phyloP scores from a whole-genome alignment of 345 rosid genomes.

The Luvunga scandens region DNA sequence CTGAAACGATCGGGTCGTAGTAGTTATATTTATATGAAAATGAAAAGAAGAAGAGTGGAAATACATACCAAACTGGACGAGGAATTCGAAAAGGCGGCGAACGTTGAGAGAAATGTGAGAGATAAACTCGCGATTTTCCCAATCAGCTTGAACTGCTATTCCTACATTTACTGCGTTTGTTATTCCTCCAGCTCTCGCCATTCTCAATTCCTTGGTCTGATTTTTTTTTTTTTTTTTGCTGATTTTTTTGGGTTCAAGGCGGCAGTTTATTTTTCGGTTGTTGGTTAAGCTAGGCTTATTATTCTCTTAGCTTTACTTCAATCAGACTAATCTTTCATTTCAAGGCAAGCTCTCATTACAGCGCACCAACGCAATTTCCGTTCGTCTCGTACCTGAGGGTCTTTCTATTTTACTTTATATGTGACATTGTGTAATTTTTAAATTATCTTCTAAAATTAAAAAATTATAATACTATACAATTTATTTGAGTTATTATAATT shows the following conservation, averaged over 20 bases:
- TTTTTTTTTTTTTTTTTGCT: neutral
- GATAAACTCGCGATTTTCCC: constrained; percentile 98
- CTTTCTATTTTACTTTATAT: no score
- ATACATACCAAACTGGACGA: constrained; percentile 75
- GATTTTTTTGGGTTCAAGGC: neutral
- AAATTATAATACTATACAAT: no score
- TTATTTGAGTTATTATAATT: no score
- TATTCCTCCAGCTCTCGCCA: constrained; percentile 98
- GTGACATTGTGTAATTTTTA: no score
- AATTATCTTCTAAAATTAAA: no score
- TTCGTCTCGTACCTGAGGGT: neutral
- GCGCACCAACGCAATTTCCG: neutral
- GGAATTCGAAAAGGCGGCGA: constrained; percentile 98
- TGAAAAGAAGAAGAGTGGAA: neutral
- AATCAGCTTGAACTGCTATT: constrained; percentile 98
- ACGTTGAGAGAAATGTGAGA: constrained; percentile 97
- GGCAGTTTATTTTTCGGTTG: neutral
- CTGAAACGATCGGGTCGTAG: neutral
- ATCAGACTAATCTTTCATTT: neutral
- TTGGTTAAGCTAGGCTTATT: neutral
- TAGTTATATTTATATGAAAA: neutral
- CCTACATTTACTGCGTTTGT: constrained; percentile 99
- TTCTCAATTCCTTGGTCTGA: constrained; percentile 13
- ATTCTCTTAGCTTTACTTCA: neutral
- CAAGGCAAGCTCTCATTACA: constrained; percentile 20